Evolutionary conservation across 1,284 basidiomycete species (phyloP), one percentile per base, ranked within the genome.

Genomic region (Ganoderma boninense): DNA sequence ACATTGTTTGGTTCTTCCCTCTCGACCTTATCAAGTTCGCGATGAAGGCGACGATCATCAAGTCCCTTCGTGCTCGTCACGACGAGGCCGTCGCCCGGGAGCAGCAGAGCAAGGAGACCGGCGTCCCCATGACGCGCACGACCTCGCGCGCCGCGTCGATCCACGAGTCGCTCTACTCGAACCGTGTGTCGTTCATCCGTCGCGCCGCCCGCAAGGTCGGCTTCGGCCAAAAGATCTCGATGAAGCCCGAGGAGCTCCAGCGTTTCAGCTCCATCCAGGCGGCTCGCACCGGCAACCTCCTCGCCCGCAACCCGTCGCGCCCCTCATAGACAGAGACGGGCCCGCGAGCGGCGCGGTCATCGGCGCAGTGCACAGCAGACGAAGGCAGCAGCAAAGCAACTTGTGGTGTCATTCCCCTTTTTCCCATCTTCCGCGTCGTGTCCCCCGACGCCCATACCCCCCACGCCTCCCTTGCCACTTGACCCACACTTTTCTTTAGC

Each of bases 1-100:
- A 97, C 86, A 94, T 98, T 75, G 80, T 97, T 71, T 97, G 96
- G 96, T 98, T 97, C 90, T 82, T 94, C 76, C 96, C 97, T 72
- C 91, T 98, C 70, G 97, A 99, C 84, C 89, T 91, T 81, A 93
- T 98, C 90, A 98, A 98, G 89, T 98, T 98, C 81, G 92, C 87
- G 67, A 97, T 98, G 94, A 96, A 97, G 87, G 93, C 91, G 32
- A 96, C 95, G 60, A 84, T 96, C 81, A 97, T 98, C 87, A 93
- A 93, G 84, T 87, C 77, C 74, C 89, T 97, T 79, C 93, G 94
- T 72, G 82, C 87, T 67, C 92, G 94, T 71, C 90, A 91, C 81
- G 86, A 88, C 77, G 81, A 77, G 70, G 79, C 84, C 54, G 83
- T 87, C 43, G 57, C 71, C 60, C 49, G 23, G 23, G 49, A 52